A percentile compares a stretch with the other conserved stretches of the same genome.
These are phyloP conservation scores for Lasiodiplodia hormozganensis DNA, from an alignment of 2,329 filamentous ascomycete species.

Conservation along the genomic window DNA sequence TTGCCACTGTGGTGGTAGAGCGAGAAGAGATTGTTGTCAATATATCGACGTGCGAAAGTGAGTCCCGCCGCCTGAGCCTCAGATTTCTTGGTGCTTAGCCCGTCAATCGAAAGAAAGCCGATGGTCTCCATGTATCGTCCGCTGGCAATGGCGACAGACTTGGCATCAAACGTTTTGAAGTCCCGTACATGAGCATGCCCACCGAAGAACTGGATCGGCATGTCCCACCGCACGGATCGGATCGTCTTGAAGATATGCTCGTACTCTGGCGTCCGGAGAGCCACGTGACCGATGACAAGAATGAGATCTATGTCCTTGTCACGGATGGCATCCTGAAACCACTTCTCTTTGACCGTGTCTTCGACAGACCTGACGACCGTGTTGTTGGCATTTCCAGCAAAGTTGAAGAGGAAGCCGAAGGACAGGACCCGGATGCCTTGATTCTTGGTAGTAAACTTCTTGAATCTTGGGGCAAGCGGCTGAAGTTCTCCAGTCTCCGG, in stretches of 20 bases:
- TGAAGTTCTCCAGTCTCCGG: slow-evolving; percentile 72
- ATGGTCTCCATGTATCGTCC: slow-evolving; percentile 95
- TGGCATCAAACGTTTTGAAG: slow-evolving; percentile 78
- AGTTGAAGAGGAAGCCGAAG: slow-evolving; percentile 95
- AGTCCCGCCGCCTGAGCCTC: slow-evolving; percentile 48
- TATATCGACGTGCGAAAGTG: slow-evolving; percentile 79
- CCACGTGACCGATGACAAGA: slow-evolving; percentile 84
- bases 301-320: slow-evolving; percentile 84
- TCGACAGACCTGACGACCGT: slow-evolving; percentile 82
- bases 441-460: slow-evolving; percentile 91
- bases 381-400: slow-evolving; percentile 89
- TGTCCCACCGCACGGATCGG: slow-evolving; percentile 76
- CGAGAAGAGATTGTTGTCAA: slow-evolving; percentile 91
- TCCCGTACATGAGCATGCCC: slow-evolving; percentile 91
- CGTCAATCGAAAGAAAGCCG: slow-evolving; percentile 87
- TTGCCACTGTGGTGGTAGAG: slow-evolving; percentile 80
- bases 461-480: slow-evolving; percentile 81
- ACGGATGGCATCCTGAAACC: slow-evolving; percentile 87
- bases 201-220: slow-evolving; percentile 89
- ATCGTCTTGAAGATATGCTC: slow-evolving; percentile 79
- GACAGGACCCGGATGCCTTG: slow-evolving; percentile 83
- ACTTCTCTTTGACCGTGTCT: slow-evolving; percentile 79
- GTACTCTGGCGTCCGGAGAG: slow-evolving; percentile 81
- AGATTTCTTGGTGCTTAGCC: slow-evolving; percentile 56
- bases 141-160: slow-evolving; percentile 80